These are phyloP conservation scores for Globisporangium yorkense DNA, from an alignment of 352 stramenopile species.

Conservation along the genomic window DNA sequence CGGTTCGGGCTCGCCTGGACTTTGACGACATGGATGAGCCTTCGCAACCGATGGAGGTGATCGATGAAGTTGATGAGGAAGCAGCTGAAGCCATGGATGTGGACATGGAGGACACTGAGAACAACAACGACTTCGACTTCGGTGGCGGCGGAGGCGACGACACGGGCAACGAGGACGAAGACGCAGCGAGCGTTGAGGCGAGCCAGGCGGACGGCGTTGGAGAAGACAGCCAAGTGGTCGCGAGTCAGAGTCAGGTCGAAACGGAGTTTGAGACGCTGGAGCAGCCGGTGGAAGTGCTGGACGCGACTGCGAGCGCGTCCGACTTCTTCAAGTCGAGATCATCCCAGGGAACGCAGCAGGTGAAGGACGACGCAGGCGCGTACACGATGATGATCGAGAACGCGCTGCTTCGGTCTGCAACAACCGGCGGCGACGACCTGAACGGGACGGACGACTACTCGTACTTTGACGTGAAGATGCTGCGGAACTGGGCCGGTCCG, in stretches of 20 bases:
- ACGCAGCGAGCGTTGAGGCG: constrained; percentile 7
- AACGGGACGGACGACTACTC: constrained; percentile 64
- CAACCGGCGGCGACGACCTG: constrained; percentile 32
- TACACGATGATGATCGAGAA: constrained; percentile 76
- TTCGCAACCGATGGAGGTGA: constrained; percentile 13
- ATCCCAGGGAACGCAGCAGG: constrained; percentile 20
- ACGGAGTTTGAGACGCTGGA: constrained; percentile 3
- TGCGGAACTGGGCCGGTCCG: constrained; percentile 77
- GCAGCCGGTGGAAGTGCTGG: background rate
- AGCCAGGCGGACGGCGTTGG: constrained; percentile 25
- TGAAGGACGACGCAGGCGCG: constrained; percentile 35
- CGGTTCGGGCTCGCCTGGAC: constrained; percentile 12
- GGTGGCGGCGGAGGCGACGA: constrained; percentile 4
- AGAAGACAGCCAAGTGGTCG: constrained; percentile 11
- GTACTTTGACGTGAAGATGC: constrained; percentile 79
- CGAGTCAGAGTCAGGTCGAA: constrained; percentile 5
- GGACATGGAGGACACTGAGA: constrained; percentile 27
- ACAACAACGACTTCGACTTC: constrained; percentile 18
- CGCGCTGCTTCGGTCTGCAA: constrained; percentile 53
- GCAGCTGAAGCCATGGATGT: constrained; percentile 20
- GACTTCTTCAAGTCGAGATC: constrained; percentile 61
- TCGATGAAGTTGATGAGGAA: constrained; percentile 25
- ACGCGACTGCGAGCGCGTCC: constrained; percentile 29
- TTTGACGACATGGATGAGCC: constrained; percentile 15
- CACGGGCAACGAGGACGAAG: constrained; percentile 10